Base-by-base conservation (phyloP, 441 rosid species). In the Adansonia grandidieri region DNA sequence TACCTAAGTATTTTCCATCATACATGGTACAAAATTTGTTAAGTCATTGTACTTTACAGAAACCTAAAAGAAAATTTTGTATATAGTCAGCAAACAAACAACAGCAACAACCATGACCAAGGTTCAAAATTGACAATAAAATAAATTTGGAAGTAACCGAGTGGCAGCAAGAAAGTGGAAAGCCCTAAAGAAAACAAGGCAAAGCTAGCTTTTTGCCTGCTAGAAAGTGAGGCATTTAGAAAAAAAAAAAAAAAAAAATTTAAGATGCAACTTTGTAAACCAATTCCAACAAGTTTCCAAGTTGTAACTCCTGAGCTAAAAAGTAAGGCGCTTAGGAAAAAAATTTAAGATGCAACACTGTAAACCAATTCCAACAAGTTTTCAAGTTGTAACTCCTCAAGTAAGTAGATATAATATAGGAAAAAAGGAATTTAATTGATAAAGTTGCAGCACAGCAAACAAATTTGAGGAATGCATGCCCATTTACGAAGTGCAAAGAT, bases 151-250 rank as follows among this genome's bases (percentile, higher is more conserved):
- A 53, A 53, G 57, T 53, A 53, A 53, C 57, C 15, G 6, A 67
- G 44, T 9, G 72, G 32, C 51, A 10, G 32, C 15, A 67, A 67
- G 44, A 67, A 67, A 67, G 72, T 19, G 32, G 54, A 45, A 42
- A 67, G 72, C 72, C 53, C 32, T 17, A 42, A 67, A 68, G 37
- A 11, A 19, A 47, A 68, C 32, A 47, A 20, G 56, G 14, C 56
- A 47, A 40, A 37, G 69, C 47, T 45, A 68, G 20, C 40, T 10
- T 24, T n/a, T 42, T 40, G 22, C 51, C 50, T 32, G 22, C 51
- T 66, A n/a, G 40, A 64, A 64, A 6, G 48, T 37, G 13, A 37
- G 69, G 48, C 15, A 20, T 6, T 64, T 0, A 32, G 4, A 2
- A 32, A 66, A 66, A 66, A 13, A 2, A 32, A 0, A 2, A 32